A percentile compares a stretch with the other conserved stretches of the same genome.
Conservation (phyloP, 768 basidiomycete species). For the Naganishia vishniacii region DNA sequence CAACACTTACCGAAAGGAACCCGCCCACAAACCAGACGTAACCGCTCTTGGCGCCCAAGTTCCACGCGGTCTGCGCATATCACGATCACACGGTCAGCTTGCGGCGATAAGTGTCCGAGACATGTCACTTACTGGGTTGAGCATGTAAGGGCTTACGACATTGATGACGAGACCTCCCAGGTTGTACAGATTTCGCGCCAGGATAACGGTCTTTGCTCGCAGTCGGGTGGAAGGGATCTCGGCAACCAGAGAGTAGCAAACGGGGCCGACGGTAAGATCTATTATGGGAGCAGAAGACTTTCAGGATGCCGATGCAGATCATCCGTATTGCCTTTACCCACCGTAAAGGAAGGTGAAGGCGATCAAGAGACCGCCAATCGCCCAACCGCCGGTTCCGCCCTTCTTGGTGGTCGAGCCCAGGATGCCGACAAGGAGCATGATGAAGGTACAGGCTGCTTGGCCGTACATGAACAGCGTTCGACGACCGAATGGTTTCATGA, state of each 20-base stretch:
- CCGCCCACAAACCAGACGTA: constrained; percentile 23
- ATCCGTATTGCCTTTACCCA: constrained; percentile 27
- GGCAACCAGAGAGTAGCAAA: constrained; percentile 36
- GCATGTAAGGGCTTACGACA: constrained; percentile 40
- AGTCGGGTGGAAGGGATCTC: constrained; percentile 39
- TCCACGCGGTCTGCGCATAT: constrained; percentile 28
- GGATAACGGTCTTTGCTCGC: constrained; percentile 40
- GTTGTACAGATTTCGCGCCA: constrained; percentile 35
- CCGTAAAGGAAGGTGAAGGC: constrained; percentile 34
- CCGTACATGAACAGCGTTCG: constrained; percentile 32
- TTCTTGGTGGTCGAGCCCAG: constrained; percentile 23
- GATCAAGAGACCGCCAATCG: constrained; percentile 31
- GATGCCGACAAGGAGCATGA: constrained; percentile 39
- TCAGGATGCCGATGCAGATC: constrained; percentile 12
- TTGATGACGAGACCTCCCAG: constrained; percentile 29
- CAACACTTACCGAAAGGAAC: constrained; percentile 20
- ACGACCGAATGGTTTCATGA: constrained; percentile 40
- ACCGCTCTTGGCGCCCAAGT: constrained; percentile 25
- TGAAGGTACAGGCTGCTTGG: constrained; percentile 26
- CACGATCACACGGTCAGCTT: constrained; percentile 21
- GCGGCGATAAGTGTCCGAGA: too few species aligned
- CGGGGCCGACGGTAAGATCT: constrained; percentile 38
- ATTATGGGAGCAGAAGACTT: neutral
- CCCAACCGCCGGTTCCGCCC: constrained; percentile 24
- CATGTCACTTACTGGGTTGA: constrained; percentile 28